A percentile compares a stretch with the other conserved stretches of the same genome.
Conservation (phyloP, 306 rosid species). For the Medicago lupulina region DNA sequence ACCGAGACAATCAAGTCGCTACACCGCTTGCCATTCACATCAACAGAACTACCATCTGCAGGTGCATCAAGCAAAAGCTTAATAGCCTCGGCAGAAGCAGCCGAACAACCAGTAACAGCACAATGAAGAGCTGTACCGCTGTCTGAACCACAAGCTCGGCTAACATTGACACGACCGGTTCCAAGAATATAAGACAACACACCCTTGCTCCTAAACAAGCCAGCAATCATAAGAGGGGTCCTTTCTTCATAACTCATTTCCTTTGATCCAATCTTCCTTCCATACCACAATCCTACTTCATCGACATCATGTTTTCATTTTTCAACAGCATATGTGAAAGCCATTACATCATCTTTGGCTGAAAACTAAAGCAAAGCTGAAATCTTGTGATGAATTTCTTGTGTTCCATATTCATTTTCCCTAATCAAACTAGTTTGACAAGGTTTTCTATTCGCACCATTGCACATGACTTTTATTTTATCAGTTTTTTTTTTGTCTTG, state of each 20-base stretch:
- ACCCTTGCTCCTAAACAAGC: neutral
- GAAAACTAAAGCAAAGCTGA: neutral
- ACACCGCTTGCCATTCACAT: neutral
- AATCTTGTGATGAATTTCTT: neutral
- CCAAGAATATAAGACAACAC: neutral
- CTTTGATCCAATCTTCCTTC: neutral
- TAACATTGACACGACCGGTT: neutral
- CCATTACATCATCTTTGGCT: neutral
- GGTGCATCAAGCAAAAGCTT: neutral
- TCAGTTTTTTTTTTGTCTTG: slow-evolving; percentile 16
- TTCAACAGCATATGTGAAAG: neutral
- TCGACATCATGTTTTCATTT: neutral
- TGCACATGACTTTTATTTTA: neutral
- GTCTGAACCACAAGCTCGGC: neutral
- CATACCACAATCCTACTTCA: neutral
- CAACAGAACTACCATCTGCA: neutral
- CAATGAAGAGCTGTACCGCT: neutral
- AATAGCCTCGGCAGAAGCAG: neutral
- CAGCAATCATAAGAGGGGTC: neutral
- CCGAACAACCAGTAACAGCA: neutral
- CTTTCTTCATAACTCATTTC: neutral
- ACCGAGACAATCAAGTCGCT: neutral
- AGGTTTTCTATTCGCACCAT: neutral
- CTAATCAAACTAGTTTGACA: neutral
- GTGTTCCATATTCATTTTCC: neutral